Conservation (phyloP, 148 eudicot genomes). For the Fagopyrum esculentum region DNA sequence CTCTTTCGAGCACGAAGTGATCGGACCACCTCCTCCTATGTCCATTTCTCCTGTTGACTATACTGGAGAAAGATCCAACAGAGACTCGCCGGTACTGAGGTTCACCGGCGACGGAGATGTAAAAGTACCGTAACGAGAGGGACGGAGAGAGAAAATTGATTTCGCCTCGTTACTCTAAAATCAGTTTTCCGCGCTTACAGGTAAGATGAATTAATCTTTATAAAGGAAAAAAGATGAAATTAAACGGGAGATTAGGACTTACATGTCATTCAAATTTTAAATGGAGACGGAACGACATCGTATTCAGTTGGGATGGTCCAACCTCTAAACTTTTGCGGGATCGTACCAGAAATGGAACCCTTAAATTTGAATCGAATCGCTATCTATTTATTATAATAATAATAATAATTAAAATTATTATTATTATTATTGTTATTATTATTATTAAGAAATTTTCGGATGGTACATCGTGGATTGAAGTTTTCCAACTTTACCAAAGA, state of each 20-base stretch:
- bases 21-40: conserved; percentile 5
- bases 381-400: no score
- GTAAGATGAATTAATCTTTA: neutral
- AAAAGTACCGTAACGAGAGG: no score
- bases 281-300: neutral
- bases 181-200: conserved; percentile 3
- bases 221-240: neutral
- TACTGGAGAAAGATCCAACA: neutral
- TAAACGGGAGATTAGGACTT: neutral
- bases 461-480: no score
- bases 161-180: neutral
- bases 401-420: no score
- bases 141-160: no score
- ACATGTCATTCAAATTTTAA: neutral
- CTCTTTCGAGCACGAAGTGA: conserved; percentile 43
- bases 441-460: no score
- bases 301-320: neutral
- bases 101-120: neutral
- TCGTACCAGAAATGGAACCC: conserved; percentile 2
- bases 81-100: neutral
- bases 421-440: no score
- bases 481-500: no score
- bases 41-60: neutral
- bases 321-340: neutral
- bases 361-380: neutral